Conservation (phyloP, 768 basidiomycete species). For the Tricholoma sp. region DNA sequence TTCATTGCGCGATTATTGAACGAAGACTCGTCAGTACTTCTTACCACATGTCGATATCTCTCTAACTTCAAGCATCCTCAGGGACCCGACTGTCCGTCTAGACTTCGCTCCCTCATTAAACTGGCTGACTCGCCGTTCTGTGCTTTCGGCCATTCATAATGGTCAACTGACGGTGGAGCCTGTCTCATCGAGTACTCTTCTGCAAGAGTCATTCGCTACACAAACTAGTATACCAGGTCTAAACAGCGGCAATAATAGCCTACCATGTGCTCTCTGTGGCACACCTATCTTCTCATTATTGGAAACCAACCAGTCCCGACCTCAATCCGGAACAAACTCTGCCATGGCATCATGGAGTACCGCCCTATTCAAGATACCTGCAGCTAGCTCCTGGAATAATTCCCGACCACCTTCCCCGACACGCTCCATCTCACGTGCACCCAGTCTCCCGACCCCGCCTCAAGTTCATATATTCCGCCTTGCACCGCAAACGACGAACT, state of each 20-base stretch:
- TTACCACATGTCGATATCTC: conserved; percentile 8
- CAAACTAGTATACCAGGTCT: conserved; percentile 42
- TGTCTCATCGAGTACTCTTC: conserved; percentile 53
- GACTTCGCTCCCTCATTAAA: conserved; percentile 93
- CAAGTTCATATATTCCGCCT: conserved; percentile 71
- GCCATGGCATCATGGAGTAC: conserved; percentile 44
- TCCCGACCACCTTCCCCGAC: conserved; percentile 29
- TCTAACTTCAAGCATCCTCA: conserved; percentile 24
- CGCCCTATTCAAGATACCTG: conserved; percentile 54
- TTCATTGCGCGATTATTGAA: conserved; percentile 69
- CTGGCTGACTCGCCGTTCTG: conserved; percentile 86
- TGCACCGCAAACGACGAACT: conserved; percentile 25
- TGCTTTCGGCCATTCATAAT: conserved; percentile 78
- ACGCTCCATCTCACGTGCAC: conserved; percentile 18
- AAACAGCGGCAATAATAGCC: conserved; percentile 38
- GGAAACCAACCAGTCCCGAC: conserved; percentile 20
- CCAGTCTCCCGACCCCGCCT: conserved; percentile 25
- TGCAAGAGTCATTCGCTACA: conserved; percentile 44
- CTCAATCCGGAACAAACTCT: conserved; percentile 22
- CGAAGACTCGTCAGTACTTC: conserved; percentile 77
- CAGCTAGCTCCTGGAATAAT: conserved; percentile 18
- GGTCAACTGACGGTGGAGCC: conserved; percentile 91
- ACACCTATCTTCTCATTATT: conserved; percentile 41
- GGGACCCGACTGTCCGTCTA: conserved; percentile 88
- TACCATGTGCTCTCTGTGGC: conserved; percentile 82